Conservation (phyloP, 176 grass and related monocot species). For the Bothriochloa decipiens region DNA sequence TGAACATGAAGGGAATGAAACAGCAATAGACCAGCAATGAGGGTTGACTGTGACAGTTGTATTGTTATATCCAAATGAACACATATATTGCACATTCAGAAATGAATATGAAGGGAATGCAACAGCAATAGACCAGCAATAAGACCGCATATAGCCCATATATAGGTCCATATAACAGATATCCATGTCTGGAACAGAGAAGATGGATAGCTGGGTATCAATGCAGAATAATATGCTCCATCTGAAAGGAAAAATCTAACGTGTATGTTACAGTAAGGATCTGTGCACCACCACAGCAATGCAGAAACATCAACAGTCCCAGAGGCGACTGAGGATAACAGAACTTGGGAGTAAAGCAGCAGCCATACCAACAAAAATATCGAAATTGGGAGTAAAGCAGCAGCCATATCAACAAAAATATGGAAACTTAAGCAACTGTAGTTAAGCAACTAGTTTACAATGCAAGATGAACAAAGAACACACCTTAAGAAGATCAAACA, state of each 20-base stretch:
- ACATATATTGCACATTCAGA: neutral
- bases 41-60: neutral
- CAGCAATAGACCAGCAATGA: neutral
- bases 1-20: neutral
- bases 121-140: neutral
- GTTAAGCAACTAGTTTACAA: constrained; percentile 22
- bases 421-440: neutral
- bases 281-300: neutral
- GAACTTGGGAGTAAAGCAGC: neutral
- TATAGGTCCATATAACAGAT: neutral
- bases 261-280: neutral
- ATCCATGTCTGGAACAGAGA: neutral
- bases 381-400: neutral
- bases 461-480: constrained; percentile 37
- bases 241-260: neutral
- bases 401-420: neutral
- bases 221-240: neutral
- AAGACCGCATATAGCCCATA: neutral
- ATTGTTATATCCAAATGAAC: constrained; percentile 5
- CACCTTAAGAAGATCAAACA: constrained; percentile 99
- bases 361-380: neutral
- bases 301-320: neutral
- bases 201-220: neutral
- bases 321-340: neutral
- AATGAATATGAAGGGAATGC: neutral